Evolutionary conservation across 192 early-diverging fungal species (phyloP).

Genomic region (Rhizophagus clarus): DNA sequence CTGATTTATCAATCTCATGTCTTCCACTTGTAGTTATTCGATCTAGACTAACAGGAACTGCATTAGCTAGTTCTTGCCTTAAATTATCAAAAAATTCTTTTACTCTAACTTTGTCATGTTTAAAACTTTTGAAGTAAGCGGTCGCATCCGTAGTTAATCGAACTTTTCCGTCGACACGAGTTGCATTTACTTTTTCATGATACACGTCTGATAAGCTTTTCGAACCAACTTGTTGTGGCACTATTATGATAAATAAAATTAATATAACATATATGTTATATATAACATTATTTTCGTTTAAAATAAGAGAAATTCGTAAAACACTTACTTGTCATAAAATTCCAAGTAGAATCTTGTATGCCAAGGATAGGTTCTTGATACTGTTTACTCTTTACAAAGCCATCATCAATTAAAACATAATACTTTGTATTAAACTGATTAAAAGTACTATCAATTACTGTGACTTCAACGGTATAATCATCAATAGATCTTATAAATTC

Average conservation of each 20-base stretch:
- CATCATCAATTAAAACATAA: slow-evolving; percentile 15
- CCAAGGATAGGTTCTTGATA: background rate
- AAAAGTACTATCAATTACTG: background rate
- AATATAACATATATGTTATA: too few species aligned
- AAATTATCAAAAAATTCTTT: background rate
- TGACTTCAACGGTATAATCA: background rate
- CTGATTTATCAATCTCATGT: background rate
- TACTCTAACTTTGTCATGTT: background rate
- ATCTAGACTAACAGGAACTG: background rate
- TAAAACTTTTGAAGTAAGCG: background rate
- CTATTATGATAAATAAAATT: too few species aligned
- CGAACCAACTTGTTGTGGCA: too few species aligned
- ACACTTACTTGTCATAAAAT: background rate
- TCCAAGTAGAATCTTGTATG: background rate
- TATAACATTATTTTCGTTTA: background rate
- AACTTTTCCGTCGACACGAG: background rate
- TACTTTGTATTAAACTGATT: background rate
- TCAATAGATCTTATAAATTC: background rate
- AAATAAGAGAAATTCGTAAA: background rate
- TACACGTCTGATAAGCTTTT: too few species aligned
- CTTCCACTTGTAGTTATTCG: background rate
- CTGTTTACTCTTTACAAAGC: background rate
- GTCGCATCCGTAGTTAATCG: background rate
- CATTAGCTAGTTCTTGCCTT: background rate
- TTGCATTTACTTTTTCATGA: background rate